Base-by-base conservation (phyloP, 108 stramenopile species). In the Pelagomonas calceolata region DNA sequence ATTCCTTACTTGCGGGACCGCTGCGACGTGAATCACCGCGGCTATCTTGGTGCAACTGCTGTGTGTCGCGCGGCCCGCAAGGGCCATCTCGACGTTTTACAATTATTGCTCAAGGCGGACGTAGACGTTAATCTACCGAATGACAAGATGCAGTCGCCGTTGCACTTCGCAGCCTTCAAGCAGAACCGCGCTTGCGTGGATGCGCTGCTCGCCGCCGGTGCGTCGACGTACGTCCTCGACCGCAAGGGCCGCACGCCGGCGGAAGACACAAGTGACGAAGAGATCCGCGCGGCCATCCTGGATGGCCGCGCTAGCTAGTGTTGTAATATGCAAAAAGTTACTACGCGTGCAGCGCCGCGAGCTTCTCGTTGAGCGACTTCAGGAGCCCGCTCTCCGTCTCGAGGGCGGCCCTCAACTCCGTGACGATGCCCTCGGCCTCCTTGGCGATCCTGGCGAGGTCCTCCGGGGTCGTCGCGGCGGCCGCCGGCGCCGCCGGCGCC, bases 121-220 rank as follows among this genome's bases (percentile, higher is more conserved):
- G 76, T 70, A 26, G 63, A 82, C 63, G 12, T 70, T 37, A 66
- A 85, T 63, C 63, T 81, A 31, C 68, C 76, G 45, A 85, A 85
- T 65, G 71, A 75, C 69, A 85, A 85, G 71, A 37, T 85, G 68
- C 85, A 85, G 64, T 81, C 81, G 44, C 85, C 85, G n/a, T 69
- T 85, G 26, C 85, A 85, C 65, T 83, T 85, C 76, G 85, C 85
- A 17, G 85, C 85, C 18, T 85, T 85, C 68, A 75, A 83, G 66
- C 43, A 70, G 64, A 45, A 83, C 26, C 44, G 26, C 17, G 78
- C 73, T 14, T n/a, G 64, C 31, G 80, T 85, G 16, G 60, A 66
- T 10, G 39, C 68, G 26, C 69, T 85, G 36, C 45, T 85, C 45
- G 63, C 76, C 35, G 14, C 43, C 63, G 82, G 82, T 31, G 77